These are phyloP conservation scores for Agrocybe praecox DNA, from an alignment of 768 basidiomycete genomes.

Conservation along the genomic window DNA sequence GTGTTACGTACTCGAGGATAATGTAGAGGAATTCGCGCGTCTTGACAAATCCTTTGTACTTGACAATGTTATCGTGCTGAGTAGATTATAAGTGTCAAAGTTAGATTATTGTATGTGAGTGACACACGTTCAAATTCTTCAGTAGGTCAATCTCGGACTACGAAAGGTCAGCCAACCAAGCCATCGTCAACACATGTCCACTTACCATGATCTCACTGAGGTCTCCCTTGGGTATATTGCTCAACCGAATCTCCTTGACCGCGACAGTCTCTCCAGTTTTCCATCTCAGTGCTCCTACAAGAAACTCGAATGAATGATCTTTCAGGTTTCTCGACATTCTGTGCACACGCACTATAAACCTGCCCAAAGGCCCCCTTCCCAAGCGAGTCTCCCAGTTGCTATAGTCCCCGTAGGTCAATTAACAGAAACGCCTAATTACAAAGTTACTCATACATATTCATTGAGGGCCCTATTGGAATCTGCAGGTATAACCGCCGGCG, in stretches of 20 bases:
- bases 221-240: conserved; percentile 91
- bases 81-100: conserved; percentile 2
- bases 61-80: conserved; percentile 96
- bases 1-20: conserved; percentile 78
- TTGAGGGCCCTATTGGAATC: conserved; percentile 55
- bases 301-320: conserved; percentile 1
- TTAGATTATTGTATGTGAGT: conserved; percentile 3
- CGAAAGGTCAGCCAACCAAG: conserved; percentile 9
- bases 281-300: conserved; percentile 85
- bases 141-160: conserved; percentile 97
- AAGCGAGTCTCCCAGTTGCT: conserved; percentile 97
- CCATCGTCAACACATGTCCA: conserved; percentile 11
- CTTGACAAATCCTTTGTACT: conserved; percentile 98
- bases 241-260: conserved; percentile 95
- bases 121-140: conserved; percentile 89
- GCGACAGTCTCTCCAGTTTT: conserved; percentile 98
- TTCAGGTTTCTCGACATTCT: background rate
- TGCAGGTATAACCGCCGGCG: conserved; percentile 36
- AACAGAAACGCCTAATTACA: background rate
- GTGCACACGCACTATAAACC: conserved; percentile 79
- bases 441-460: conserved; percentile 55
- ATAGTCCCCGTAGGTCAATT: conserved; percentile 6
- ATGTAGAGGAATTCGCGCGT: conserved; percentile 95
- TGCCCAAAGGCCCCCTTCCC: conserved; percentile 98
- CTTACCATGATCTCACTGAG: conserved; percentile 96